phyloP scores from a whole-genome alignment of 345 rosid species.

The Cochlearia excelsa region DNA sequence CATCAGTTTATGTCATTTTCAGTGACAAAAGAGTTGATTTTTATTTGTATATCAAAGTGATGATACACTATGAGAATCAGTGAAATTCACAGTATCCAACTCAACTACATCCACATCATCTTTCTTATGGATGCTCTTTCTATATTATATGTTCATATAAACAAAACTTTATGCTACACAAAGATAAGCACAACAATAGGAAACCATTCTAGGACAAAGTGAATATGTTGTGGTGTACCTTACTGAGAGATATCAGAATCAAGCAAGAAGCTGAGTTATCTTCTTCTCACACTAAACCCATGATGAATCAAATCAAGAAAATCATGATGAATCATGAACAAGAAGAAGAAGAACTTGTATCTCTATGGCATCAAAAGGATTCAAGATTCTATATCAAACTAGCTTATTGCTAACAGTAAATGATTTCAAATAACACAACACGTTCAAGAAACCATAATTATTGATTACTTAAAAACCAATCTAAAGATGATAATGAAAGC shows the following conservation, averaged over 20 bases:
- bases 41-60: conserved; percentile 15
- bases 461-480: conserved; percentile 6
- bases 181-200: neutral
- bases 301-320: neutral
- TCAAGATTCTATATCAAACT: neutral
- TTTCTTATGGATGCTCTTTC: no score
- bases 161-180: no score
- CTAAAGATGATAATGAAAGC: conserved; percentile 3
- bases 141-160: no score
- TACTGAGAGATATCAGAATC: neutral
- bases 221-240: neutral
- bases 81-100: conserved; percentile 4
- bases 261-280: neutral
- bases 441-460: neutral
- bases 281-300: conserved; percentile 6
- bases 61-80: conserved; percentile 6
- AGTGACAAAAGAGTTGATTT: conserved; percentile 2
- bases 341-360: neutral
- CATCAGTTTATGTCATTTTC: conserved; percentile 17
- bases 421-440: neutral
- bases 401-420: conserved; percentile 1
- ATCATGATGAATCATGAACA: conserved; percentile 1
- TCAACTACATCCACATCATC: neutral
- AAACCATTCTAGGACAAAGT: no score
- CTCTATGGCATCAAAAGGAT: neutral